Evolutionary conservation across 1,284 basidiomycete species (phyloP).

Genomic region (Naganishia albida): DNA sequence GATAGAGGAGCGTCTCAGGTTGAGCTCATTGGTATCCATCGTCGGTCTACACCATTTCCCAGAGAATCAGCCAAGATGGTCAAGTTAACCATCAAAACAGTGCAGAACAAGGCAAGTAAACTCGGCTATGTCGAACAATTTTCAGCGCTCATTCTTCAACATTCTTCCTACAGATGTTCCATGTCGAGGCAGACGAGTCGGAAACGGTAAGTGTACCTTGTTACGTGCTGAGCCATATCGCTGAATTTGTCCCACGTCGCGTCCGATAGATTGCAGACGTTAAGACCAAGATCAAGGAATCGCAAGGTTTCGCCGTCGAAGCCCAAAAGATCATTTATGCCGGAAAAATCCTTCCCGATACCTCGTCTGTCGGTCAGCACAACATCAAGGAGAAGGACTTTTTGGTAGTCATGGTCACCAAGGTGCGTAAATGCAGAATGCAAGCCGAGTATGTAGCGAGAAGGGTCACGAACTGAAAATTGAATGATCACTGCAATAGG

Average conservation of each 20-base stretch:
- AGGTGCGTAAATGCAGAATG: constrained; percentile 60
- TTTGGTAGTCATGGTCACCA: constrained; percentile 96
- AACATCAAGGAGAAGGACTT: constrained; percentile 99
- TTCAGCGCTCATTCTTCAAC: constrained; percentile 8
- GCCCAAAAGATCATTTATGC: constrained; percentile 96
- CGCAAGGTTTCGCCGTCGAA: constrained; percentile 67
- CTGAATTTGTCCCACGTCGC: not conserved
- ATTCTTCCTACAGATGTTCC: constrained; percentile 58
- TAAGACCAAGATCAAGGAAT: constrained; percentile 80
- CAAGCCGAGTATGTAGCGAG: not conserved
- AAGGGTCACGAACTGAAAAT: not conserved
- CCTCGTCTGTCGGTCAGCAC: constrained; percentile 82
- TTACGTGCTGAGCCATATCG: no score
- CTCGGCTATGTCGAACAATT: not conserved
- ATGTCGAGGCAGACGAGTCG: constrained; percentile 70
- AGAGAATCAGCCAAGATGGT: constrained; percentile 60
- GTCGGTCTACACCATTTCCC: not conserved
- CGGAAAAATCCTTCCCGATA: constrained; percentile 88
- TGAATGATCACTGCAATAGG: constrained; percentile 9
- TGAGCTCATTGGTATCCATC: not conserved
- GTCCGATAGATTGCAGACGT: constrained; percentile 63
- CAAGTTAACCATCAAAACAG: constrained; percentile 89
- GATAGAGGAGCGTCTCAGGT: no score
- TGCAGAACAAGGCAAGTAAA: constrained; percentile 80
- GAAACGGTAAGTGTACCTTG: constrained; percentile 61